phyloP scores from a whole-genome alignment of 495 filamentous ascomycete species.

The Talaromyces wortmannii region DNA sequence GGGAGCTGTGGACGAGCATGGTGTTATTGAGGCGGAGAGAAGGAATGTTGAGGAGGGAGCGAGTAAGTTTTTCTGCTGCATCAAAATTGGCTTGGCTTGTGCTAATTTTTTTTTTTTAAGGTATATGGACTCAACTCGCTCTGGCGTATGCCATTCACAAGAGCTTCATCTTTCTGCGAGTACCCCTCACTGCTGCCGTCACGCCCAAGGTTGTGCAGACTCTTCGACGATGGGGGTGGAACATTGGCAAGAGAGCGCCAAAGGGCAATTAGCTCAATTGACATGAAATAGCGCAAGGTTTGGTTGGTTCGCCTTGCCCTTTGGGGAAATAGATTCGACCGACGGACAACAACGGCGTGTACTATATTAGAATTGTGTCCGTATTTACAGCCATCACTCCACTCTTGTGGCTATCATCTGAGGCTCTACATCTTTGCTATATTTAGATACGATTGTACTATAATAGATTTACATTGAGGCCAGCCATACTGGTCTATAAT shows the following conservation, averaged over 20 bases:
- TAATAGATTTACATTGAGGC: too few relatives aligned
- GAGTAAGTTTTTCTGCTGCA: slow-evolving; percentile 34
- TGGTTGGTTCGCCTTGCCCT: too few relatives aligned
- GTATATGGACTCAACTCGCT: slow-evolving; percentile 81
- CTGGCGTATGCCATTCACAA: slow-evolving; percentile 98
- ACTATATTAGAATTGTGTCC: too few relatives aligned
- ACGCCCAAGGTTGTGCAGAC: slow-evolving; percentile 88
- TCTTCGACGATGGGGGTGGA: slow-evolving; percentile 76
- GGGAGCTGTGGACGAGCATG: slow-evolving; percentile 9
- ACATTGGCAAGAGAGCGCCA: slow-evolving; percentile 58
- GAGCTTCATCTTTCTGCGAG: slow-evolving; percentile 90
- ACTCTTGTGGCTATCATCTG: too few relatives aligned
- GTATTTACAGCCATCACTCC: too few relatives aligned
- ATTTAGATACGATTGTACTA: too few relatives aligned
- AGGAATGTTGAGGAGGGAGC: slow-evolving; percentile 37
- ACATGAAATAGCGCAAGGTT: too few relatives aligned
- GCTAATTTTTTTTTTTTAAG: slow-evolving; percentile 23
- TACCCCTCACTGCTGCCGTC: slow-evolving; percentile 82
- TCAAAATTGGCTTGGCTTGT: neutral
- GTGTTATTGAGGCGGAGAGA: slow-evolving; percentile 23
- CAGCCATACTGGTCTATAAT: too few relatives aligned
- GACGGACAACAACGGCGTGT: too few relatives aligned
- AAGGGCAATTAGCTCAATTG: slow-evolving; percentile 17
- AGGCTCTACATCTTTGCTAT: too few relatives aligned
- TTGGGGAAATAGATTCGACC: too few relatives aligned